A percentile compares a stretch with the other conserved stretches of the same genome.
Evolutionary conservation across 2,329 filamentous ascomycete species (phyloP).

Genomic region (Calonectria pseudoreteaudii): DNA sequence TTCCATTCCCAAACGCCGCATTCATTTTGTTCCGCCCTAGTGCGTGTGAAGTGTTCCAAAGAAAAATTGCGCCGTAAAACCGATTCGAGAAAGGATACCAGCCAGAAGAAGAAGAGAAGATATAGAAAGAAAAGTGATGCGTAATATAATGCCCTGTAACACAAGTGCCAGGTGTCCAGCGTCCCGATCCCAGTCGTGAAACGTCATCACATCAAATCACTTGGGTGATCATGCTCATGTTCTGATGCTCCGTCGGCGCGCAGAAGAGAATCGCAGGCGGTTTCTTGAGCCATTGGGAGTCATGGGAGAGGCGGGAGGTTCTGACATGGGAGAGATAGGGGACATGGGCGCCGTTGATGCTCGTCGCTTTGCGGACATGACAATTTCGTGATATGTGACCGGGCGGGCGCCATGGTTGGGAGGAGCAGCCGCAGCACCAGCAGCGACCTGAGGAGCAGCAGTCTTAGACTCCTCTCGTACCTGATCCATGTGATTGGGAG

Average conservation of each 20-base stretch:
- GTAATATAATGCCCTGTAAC: conserved; percentile 25
- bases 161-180: conserved; percentile 26
- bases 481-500: conserved; percentile 49
- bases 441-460: not conserved
- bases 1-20: conserved; percentile 34
- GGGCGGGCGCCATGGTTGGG: conserved; percentile 41
- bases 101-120: conserved; percentile 30
- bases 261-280: conserved; percentile 40
- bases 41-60: conserved; percentile 24
- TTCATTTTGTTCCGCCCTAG: conserved; percentile 34
- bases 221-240: conserved; percentile 36
- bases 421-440: not conserved
- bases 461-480: conserved; percentile 45
- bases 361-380: conserved; percentile 57
- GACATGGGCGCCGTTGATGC: conserved; percentile 42
- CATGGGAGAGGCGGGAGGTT: conserved; percentile 39
- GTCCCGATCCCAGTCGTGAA: conserved; percentile 38
- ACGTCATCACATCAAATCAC: conserved; percentile 33
- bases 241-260: conserved; percentile 55
- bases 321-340: conserved; percentile 44
- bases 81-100: conserved; percentile 21
- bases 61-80: conserved; percentile 10
- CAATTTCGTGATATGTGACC: conserved; percentile 62
- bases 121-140: conserved; percentile 31
- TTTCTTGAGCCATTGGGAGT: conserved; percentile 41